Conservation (phyloP, 129 eudicot species). For the Erigeron canadensis region DNA sequence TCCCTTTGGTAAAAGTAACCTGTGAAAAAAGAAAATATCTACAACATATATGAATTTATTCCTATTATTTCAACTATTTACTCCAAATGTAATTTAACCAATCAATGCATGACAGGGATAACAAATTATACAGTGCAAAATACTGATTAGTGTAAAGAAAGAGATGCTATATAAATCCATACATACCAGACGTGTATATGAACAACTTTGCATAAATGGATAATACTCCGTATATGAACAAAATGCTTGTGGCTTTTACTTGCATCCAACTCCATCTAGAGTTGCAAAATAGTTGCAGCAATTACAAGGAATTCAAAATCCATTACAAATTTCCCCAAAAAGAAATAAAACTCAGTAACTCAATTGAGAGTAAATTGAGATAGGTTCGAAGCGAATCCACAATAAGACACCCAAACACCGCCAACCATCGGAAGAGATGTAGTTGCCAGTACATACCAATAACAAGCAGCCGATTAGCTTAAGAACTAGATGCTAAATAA, state of each 20-base stretch:
- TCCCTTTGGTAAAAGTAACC: too few species aligned
- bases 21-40: too few species aligned
- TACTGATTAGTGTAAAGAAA: too few species aligned
- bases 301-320: neutral
- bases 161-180: too few species aligned
- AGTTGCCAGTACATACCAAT: too few species aligned
- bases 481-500: neutral
- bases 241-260: neutral
- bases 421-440: neutral
- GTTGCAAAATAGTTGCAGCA: neutral
- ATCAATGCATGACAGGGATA: too few species aligned
- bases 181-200: neutral
- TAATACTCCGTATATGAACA: neutral
- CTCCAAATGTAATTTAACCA: too few species aligned
- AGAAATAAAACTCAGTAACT: neutral
- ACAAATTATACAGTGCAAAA: too few species aligned
- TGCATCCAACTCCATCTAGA: neutral
- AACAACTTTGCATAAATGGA: neutral
- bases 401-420: neutral
- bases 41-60: too few species aligned
- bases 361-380: neutral
- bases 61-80: too few species aligned
- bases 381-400: neutral
- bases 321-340: neutral
- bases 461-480: neutral